Conservation (phyloP, 768 basidiomycete species). For the Rhizopogon roseolus region DNA sequence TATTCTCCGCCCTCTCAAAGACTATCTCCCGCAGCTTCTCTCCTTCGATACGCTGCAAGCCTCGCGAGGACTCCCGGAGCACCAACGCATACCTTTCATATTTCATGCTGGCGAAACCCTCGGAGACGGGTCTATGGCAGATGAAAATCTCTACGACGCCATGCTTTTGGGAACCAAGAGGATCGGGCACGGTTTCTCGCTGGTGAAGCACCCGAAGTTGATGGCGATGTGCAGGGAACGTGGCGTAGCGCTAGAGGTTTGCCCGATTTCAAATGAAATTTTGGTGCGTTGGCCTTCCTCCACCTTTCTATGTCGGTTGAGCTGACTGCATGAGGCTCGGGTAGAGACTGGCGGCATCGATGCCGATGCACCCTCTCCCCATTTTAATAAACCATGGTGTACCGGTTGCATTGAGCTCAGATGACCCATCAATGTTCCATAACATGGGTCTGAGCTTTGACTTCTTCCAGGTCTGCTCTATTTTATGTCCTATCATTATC, state of each 20-base stretch:
- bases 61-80: constrained; percentile 39
- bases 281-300: constrained; percentile 37
- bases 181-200: constrained; percentile 78
- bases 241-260: constrained; percentile 66
- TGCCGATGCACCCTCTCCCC: constrained; percentile 76
- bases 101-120: constrained; percentile 81
- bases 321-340: background rate
- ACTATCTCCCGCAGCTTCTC: constrained; percentile 59
- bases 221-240: constrained; percentile 62
- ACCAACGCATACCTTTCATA: constrained; percentile 60
- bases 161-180: constrained; percentile 73
- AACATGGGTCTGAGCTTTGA: constrained; percentile 77
- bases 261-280: constrained; percentile 80
- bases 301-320: background rate
- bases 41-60: constrained; percentile 53
- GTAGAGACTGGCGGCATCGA: constrained; percentile 71
- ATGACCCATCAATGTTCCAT: constrained; percentile 75
- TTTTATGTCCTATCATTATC: background rate
- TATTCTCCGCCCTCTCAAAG: constrained; percentile 47
- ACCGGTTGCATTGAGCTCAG: constrained; percentile 65
- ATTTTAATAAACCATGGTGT: constrained; percentile 69
- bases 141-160: constrained; percentile 74
- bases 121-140: constrained; percentile 67
- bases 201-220: constrained; percentile 73
- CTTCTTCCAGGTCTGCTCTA: constrained; percentile 58